A percentile compares a stretch with the other conserved stretches of the same genome.
These are phyloP conservation scores for Solanum ossicruentum DNA, from an alignment of 257 asterid species.

Conservation along the genomic window DNA sequence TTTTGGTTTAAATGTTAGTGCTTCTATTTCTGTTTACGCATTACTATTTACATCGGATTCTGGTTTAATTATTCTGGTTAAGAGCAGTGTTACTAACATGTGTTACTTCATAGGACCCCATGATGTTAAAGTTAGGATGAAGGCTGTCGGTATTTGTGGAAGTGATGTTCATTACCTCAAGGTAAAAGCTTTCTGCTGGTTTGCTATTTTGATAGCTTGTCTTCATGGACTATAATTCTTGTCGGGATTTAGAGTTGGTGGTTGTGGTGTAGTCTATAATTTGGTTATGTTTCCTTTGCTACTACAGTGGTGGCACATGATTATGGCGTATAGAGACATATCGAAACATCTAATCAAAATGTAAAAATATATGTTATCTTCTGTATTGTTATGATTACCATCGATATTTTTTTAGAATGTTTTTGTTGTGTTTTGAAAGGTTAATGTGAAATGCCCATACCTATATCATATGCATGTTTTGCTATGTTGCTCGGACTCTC, in stretches of 20 bases:
- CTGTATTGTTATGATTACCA: neutral
- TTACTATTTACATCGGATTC: neutral
- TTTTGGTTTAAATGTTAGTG: neutral
- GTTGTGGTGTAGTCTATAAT: neutral
- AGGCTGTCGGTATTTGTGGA: constrained; percentile 97
- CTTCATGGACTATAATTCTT: neutral
- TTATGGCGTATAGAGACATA: neutral
- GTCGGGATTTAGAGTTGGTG: neutral
- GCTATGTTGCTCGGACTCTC: neutral
- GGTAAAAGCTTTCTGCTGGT: constrained; percentile 21
- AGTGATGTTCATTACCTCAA: constrained; percentile 93
- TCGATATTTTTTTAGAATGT: neutral
- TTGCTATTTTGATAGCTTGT: neutral
- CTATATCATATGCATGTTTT: neutral
- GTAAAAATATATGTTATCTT: neutral
- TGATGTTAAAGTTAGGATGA: constrained; percentile 82
- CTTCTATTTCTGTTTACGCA: neutral
- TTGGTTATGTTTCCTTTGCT: neutral
- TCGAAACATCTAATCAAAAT: neutral
- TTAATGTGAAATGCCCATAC: neutral
- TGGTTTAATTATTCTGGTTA: neutral
- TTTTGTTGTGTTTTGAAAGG: neutral
- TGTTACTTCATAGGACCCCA: constrained; percentile 39
- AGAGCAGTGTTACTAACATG: neutral
- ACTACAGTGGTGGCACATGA: neutral